A percentile compares a stretch with the other conserved stretches of the same genome.
Conservation (phyloP, 176 grass and related monocot genomes). For the Carex cristatella region DNA sequence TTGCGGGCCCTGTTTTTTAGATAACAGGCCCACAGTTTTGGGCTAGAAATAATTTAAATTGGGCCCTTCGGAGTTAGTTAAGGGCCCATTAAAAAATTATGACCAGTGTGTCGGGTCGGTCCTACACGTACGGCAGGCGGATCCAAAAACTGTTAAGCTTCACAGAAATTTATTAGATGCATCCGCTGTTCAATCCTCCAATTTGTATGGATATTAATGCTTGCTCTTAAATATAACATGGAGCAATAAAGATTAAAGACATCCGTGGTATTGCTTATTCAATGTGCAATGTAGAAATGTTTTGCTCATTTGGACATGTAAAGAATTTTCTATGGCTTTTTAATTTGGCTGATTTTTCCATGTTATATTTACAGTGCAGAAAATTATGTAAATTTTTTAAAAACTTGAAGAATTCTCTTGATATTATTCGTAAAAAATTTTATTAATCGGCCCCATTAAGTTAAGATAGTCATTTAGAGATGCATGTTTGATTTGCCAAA, state of each 20-base stretch:
- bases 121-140: not conserved
- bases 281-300: not conserved
- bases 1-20: not conserved
- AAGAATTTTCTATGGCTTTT: too few species aligned
- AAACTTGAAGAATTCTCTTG: too few species aligned
- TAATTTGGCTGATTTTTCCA: too few species aligned
- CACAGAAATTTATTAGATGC: not conserved
- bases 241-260: not conserved
- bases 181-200: not conserved
- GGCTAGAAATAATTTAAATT: not conserved
- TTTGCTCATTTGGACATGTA: too few species aligned
- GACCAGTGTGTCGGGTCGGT: not conserved
- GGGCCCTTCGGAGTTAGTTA: not conserved
- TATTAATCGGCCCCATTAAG: too few species aligned
- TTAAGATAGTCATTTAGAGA: too few species aligned
- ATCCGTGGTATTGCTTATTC: not conserved
- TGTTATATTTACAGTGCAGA: too few species aligned
- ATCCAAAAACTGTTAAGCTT: not conserved
- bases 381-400: too few species aligned
- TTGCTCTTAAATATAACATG: not conserved
- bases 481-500: too few species aligned
- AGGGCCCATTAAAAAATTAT: not conserved
- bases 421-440: too few species aligned
- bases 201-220: not conserved
- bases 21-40: not conserved